Base-by-base conservation (phyloP, 805 yeast genomes). In the Candida cerambycidarum region DNA sequence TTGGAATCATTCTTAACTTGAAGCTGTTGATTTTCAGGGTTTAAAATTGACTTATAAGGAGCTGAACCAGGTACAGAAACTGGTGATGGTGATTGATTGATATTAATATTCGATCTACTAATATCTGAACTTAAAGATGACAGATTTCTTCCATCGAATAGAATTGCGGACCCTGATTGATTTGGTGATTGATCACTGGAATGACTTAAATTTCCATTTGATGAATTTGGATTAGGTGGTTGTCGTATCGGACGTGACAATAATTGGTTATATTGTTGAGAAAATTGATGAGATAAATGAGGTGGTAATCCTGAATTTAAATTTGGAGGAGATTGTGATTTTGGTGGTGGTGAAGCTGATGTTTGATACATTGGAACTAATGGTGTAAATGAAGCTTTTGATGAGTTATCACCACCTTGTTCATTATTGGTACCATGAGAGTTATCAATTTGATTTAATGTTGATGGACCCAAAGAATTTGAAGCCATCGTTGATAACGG, bases 21-120 rank as follows among this genome's bases (percentile, higher is more conserved):
- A 6, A 6, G 11, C n/a, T 30, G 18, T 30, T n/a, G 9, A 7
- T 13, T n/a, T 15, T 32, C 35, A 11, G 39, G 39, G 15, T 36
- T 24, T 17, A 17, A 17, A n/a, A 17, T 36, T 16, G 39, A 25
- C 13, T 33, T 21, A 33, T 33, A 33, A 21, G 37, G 37, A 23
- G 37, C 25, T 6, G 32, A 15, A n/a, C 56, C 39, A 44, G 60
- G 39, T 45, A 52, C 36, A 41, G n/a, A n/a, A n/a, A n/a, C n/a
- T n/a, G 53, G 28, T 9, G 51, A 33, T 5, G 54, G 43, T 58
- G 32, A 28, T 13, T 28, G 38, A 16, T 12, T 14, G n/a, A 7
- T 4, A 23, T 21, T 24, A 24, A 4, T 3, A 23, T 13, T 24
- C 11, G 38, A 12, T 21, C 14, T 34, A 16, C 3, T 24, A 4